These are phyloP conservation scores for Mortierella sp. DNA, from an alignment of 371 early-diverging fungal genomes.

Conservation along the genomic window DNA sequence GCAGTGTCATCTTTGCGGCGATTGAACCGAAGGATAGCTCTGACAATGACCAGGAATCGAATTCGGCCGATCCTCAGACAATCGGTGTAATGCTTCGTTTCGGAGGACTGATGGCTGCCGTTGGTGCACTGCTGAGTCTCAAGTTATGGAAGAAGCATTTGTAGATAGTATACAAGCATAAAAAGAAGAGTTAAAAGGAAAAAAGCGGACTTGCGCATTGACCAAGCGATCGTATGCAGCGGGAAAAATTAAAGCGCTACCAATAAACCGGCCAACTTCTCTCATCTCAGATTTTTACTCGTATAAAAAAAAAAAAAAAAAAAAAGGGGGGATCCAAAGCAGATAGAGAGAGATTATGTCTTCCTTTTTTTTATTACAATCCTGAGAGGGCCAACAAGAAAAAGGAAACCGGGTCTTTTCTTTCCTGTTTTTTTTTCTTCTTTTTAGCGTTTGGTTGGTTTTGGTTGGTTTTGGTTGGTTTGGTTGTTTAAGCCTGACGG, in stretches of 20 bases:
- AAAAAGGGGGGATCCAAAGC: not conserved
- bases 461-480: too few relatives aligned
- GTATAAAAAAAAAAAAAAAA: not conserved
- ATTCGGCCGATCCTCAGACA: conserved; percentile 54
- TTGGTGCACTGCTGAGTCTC: conserved; percentile 62
- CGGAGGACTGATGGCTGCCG: conserved; percentile 72
- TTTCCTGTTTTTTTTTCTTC: too few relatives aligned
- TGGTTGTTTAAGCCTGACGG: conserved; percentile 21
- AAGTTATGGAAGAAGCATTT: conserved; percentile 43
- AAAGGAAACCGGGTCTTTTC: too few relatives aligned
- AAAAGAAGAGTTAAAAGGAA: conserved; percentile 3
- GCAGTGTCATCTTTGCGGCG: conserved; percentile 78
- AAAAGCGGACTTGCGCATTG: conserved; percentile 56
- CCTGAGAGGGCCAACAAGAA: too few relatives aligned
- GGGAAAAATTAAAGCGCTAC: too few relatives aligned
- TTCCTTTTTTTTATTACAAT: too few relatives aligned
- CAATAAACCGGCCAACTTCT: too few relatives aligned
- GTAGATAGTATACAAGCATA: not conserved
- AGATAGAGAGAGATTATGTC: too few relatives aligned
- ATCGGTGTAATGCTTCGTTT: conserved; percentile 71
- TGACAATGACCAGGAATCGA: conserved; percentile 17
- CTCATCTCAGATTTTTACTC: not conserved
- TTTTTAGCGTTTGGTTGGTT: too few relatives aligned
- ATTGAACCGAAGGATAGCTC: conserved; percentile 59
- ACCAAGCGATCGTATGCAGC: too few relatives aligned